phyloP scores from a whole-genome alignment of 2,329 filamentous ascomycete species.

The Ascochyta lentis region DNA sequence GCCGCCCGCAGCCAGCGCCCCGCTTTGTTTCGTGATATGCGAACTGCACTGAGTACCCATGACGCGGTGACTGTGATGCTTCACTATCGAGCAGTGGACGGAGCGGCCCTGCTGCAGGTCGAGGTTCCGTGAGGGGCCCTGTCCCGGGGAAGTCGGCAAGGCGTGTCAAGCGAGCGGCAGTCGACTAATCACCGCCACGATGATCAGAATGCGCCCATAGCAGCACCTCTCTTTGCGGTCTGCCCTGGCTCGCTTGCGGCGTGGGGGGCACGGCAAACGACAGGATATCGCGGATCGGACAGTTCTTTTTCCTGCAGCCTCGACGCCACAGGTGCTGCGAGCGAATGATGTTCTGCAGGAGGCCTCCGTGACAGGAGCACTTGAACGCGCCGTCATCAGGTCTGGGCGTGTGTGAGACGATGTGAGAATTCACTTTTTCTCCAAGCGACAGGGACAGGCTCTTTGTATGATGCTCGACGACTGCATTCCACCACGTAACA shows the following conservation, averaged over 20 bases:
- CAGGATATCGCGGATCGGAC: slow-evolving; percentile 33
- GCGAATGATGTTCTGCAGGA: slow-evolving; percentile 43
- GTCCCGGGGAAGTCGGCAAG: slow-evolving; percentile 43
- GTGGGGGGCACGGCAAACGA: slow-evolving; percentile 31
- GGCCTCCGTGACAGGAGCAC: slow-evolving; percentile 35
- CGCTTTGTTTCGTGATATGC: slow-evolving; percentile 28
- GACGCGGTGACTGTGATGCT: slow-evolving; percentile 30
- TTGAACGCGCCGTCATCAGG: slow-evolving; percentile 32
- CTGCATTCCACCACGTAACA: slow-evolving; percentile 34
- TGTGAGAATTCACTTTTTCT: slow-evolving; percentile 33
- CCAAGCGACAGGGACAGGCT: slow-evolving; percentile 24
- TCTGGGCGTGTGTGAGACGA: slow-evolving; percentile 28
- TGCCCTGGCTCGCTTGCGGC: slow-evolving; percentile 35
- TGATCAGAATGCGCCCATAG: slow-evolving; percentile 11
- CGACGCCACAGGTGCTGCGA: slow-evolving; percentile 30
- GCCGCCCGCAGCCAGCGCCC: slow-evolving; percentile 31
- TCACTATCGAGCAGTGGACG: slow-evolving; percentile 5
- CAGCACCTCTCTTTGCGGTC: slow-evolving; percentile 12
- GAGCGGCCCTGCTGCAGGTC: background rate
- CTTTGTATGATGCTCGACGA: slow-evolving; percentile 26
- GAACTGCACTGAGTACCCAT: slow-evolving; percentile 23
- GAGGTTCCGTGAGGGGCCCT: background rate
- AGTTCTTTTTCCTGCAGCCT: slow-evolving; percentile 40
- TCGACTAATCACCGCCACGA: slow-evolving; percentile 21
- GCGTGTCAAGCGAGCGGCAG: slow-evolving; percentile 32